Conservation (phyloP, 83 land plant species). For the Thuja plicata region DNA sequence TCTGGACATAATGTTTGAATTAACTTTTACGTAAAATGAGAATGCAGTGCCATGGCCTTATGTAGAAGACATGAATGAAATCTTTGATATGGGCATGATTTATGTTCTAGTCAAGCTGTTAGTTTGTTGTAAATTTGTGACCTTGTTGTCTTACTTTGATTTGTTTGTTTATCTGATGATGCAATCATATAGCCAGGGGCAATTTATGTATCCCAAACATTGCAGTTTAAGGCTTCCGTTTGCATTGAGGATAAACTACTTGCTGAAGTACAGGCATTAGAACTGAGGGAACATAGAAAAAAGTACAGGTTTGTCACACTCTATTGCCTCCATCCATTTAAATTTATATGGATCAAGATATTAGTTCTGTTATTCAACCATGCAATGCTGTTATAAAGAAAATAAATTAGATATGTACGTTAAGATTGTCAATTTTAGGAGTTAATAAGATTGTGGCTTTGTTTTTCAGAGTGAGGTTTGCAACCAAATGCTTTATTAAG, state of each 20-base stretch:
- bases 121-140: neutral
- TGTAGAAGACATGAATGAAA: neutral
- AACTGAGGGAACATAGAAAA: conserved; percentile 41
- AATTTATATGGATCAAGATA: neutral
- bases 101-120: neutral
- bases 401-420: neutral
- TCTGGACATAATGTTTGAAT: neutral
- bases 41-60: neutral
- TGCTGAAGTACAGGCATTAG: conserved; percentile 56
- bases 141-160: conserved; percentile 1
- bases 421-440: neutral
- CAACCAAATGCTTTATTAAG: conserved; percentile 60
- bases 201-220: conserved; percentile 67
- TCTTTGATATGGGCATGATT: neutral
- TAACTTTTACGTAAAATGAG: neutral
- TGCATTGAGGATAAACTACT: conserved; percentile 48
- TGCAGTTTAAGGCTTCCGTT: conserved; percentile 66
- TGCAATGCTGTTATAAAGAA: neutral
- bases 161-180: neutral
- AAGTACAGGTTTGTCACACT: conserved; percentile 30
- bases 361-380: neutral
- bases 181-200: conserved; percentile 64
- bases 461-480: conserved; percentile 53
- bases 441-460: neutral
- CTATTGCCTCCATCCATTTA: neutral